Base-by-base conservation (phyloP, 371 early-diverging fungal species). In the Rhizomucor pusillus region DNA sequence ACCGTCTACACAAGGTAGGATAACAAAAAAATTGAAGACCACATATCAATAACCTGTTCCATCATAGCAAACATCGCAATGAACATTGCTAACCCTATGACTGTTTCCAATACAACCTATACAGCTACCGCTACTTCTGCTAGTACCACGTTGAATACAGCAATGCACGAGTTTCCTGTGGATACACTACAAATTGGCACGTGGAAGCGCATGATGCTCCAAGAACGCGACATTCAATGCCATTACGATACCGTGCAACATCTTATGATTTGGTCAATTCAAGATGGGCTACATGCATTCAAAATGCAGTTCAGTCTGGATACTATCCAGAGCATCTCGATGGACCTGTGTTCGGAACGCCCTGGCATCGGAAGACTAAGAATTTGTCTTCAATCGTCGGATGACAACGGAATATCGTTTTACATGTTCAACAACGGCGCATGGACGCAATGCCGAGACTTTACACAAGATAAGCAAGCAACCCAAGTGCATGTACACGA, bases 141-240 rank as follows among this genome's bases (percentile, higher is more conserved):
- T n/a, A n/a, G n/a, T n/a, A n/a, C n/a, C n/a, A n/a, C n/a, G n/a
- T n/a, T n/a, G n/a, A n/a, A n/a, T n/a, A n/a, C n/a, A n/a, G n/a
- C n/a, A n/a, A n/a, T n/a, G 22, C 46, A 50, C n/a, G 50, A 43
- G 0, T 57, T 77, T 56, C 75, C 71, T 57, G 82, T 70, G 14
- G 80, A 85, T 44, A 80, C 85, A 23, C 67, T 91, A 43, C 68
- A 80, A 18, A 87, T 91, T 51, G 91, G 91, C 22, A 82, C 82
- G 3, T 91, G 91, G 91, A 85, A 88, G 49, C 77, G 91, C 35
- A 79, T 89, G 66, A 65, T 70, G 20, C 71, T 81, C 23, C 62
- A 69, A 36, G 47, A 60, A 34, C 69, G 75, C 0, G 87, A 86
- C 54, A 55, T 90, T 46, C 57, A 80, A 24, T 87, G 87, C 60